Evolutionary conservation across 1,139 yeast species (phyloP).

Genomic region (Candida sp.): DNA sequence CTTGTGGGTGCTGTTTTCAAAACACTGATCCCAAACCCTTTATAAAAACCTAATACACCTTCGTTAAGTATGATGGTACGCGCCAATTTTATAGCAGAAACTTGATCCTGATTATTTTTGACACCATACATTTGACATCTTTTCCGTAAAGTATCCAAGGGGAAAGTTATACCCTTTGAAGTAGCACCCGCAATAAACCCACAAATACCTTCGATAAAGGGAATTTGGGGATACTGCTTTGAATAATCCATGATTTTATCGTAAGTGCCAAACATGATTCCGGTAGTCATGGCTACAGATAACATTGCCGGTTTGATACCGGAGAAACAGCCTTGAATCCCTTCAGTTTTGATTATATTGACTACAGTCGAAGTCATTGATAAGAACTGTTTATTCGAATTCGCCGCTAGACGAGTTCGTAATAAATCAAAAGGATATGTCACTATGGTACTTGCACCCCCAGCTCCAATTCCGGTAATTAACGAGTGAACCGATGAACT

Average conservation of each 20-base stretch:
- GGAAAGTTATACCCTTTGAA: conserved; percentile 76
- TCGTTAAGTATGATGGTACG: conserved; percentile 45
- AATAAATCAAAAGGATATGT: conserved; percentile 90
- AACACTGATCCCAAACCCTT: conserved; percentile 67
- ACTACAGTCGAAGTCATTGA: conserved; percentile 43
- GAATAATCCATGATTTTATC: conserved; percentile 41
- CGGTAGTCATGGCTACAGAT: conserved; percentile 65
- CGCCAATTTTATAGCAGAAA: conserved; percentile 16
- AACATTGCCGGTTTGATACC: conserved; percentile 64
- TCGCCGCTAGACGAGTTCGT: conserved; percentile 78
- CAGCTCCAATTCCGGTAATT: conserved; percentile 75
- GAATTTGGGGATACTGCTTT: conserved; percentile 22
- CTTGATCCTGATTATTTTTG: conserved; percentile 9
- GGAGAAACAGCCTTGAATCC: conserved; percentile 54
- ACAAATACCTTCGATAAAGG: conserved; percentile 58
- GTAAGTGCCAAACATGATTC: conserved; percentile 67
- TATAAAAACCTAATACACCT: conserved; percentile 67
- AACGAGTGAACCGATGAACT: conserved; percentile 47
- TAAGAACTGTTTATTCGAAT: conserved; percentile 36
- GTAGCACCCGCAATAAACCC: conserved; percentile 77
- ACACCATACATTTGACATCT: conserved; percentile 64
- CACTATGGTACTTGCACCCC: conserved; percentile 62
- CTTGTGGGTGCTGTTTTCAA: conserved; percentile 82
- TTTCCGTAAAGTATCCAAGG: conserved; percentile 80
- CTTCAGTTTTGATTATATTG: conserved; percentile 46